phyloP scores from a whole-genome alignment of 306 rosid species.

The Quercus mongolica region DNA sequence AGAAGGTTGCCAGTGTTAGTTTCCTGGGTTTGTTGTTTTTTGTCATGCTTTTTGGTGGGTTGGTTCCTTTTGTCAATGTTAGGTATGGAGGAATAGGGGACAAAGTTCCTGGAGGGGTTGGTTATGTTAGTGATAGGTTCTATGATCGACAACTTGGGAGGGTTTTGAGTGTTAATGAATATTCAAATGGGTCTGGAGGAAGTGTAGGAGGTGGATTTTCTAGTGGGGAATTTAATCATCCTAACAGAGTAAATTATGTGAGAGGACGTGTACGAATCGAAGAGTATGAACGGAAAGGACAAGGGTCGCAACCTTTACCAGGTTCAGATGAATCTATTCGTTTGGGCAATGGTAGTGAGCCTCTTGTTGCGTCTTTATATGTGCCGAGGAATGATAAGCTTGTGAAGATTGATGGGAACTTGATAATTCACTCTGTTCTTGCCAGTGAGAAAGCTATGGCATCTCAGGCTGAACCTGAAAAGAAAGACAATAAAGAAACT shows the following conservation, averaged over 20 bases:
- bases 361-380: slow-evolving; percentile 87
- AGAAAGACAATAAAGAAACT: slow-evolving; percentile 49
- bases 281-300: slow-evolving; percentile 25
- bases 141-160: slow-evolving; percentile 48
- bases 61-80: slow-evolving; percentile 64
- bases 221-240: slow-evolving; percentile 39
- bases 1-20: slow-evolving; percentile 96
- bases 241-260: slow-evolving; percentile 30
- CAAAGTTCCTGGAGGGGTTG: slow-evolving; percentile 40
- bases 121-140: slow-evolving; percentile 40
- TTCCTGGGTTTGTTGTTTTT: slow-evolving; percentile 80
- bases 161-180: slow-evolving; percentile 45
- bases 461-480: slow-evolving; percentile 35
- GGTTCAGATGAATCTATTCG: slow-evolving; percentile 33
- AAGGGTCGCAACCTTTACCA: slow-evolving; percentile 5
- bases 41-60: slow-evolving; percentile 73
- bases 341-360: slow-evolving; percentile 64
- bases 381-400: slow-evolving; percentile 94
- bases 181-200: slow-evolving; percentile 50
- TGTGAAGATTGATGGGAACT: slow-evolving; percentile 93
- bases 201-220: slow-evolving; percentile 30
- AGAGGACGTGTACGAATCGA: slow-evolving; percentile 33
- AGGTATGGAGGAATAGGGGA: slow-evolving; percentile 50
- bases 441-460: slow-evolving; percentile 93
- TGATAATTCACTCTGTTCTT: slow-evolving; percentile 88